phyloP scores from a whole-genome alignment of 768 basidiomycete species.

The Cubamyces sp. region DNA sequence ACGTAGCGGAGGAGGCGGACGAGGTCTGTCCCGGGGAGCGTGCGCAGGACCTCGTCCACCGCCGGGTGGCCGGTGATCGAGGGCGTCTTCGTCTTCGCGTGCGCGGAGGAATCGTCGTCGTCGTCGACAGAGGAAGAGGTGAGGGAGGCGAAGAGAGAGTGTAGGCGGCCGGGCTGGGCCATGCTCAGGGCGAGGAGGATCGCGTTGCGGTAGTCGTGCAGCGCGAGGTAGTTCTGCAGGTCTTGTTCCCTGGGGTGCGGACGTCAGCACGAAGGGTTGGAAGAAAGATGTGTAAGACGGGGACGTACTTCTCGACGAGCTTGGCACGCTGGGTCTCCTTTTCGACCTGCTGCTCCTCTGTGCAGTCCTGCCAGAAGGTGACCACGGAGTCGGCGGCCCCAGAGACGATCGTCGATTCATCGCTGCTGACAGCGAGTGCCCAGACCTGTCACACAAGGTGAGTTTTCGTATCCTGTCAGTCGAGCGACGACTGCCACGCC shows the following conservation, averaged over 20 bases:
- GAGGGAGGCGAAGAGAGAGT: slow-evolving; percentile 76
- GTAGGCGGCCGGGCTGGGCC: slow-evolving; percentile 88
- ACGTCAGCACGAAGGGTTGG: not conserved
- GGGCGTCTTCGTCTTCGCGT: not conserved
- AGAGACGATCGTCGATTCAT: slow-evolving; percentile 86
- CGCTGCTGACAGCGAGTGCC: slow-evolving; percentile 83
- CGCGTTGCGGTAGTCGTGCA: slow-evolving; percentile 89
- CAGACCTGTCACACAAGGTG: slow-evolving; percentile 70
- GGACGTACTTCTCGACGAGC: slow-evolving; percentile 76
- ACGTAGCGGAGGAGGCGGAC: slow-evolving; percentile 81
- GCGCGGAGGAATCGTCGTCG: slow-evolving; percentile 25
- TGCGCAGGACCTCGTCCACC: slow-evolving; percentile 82
- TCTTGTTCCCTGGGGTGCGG: slow-evolving; percentile 83
- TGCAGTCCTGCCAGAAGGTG: slow-evolving; percentile 96
- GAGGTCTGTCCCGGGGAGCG: slow-evolving; percentile 73
- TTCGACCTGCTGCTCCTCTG: slow-evolving; percentile 78
- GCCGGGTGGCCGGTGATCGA: slow-evolving; percentile 69
- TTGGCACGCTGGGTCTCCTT: slow-evolving; percentile 74
- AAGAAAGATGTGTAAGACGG: no score
- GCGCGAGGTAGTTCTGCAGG: slow-evolving; percentile 83
- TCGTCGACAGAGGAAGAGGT: slow-evolving; percentile 28
- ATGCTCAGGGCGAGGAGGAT: slow-evolving; percentile 91
- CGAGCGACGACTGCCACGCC: slow-evolving; percentile 28
- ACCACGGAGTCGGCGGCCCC: slow-evolving; percentile 96
- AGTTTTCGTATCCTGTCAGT: not conserved